phyloP scores from a whole-genome alignment of 345 rosid species.

The Barbarea vulgaris region DNA sequence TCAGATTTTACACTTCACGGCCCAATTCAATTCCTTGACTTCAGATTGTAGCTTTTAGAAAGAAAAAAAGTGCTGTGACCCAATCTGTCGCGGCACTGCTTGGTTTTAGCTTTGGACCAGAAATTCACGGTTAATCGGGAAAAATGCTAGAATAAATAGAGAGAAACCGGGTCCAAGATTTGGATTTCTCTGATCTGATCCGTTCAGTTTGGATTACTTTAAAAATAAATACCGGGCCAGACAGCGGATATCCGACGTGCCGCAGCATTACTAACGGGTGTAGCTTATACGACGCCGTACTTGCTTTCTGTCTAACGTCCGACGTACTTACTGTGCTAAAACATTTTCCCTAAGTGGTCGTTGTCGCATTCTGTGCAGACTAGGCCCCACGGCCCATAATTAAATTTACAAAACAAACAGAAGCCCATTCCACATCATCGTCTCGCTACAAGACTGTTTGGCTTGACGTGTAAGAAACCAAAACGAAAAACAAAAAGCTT shows the following conservation, averaged over 20 bases:
- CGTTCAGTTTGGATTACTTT: not conserved
- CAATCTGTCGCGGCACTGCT: not conserved
- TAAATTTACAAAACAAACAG: conserved; percentile 8
- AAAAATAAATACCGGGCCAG: not conserved
- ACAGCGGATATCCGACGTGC: not conserved
- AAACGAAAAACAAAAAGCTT: not conserved
- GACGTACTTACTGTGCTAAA: conserved; percentile 14
- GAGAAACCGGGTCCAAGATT: not conserved
- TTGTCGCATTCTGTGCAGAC: conserved; percentile 23
- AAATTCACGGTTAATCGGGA: not conserved
- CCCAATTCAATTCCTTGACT: conserved; percentile 7
- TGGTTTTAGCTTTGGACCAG: not conserved
- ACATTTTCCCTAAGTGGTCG: not conserved
- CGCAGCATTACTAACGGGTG: not conserved
- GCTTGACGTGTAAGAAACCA: not conserved
- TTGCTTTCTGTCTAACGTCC: not conserved
- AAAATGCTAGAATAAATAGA: not conserved
- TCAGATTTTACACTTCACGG: not conserved
- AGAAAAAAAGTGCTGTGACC: not conserved
- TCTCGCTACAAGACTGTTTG: conserved; percentile 9
- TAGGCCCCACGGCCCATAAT: conserved; percentile 38
- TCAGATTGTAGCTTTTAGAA: not conserved
- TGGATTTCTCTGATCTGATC: not conserved
- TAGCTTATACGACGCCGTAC: not conserved
- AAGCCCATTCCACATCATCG: conserved; percentile 31